Percentiles rank a stretch among this genome's conserved stretches.
Evolutionary conservation across 2,329 filamentous ascomycete genomes (phyloP).

Genomic region (Mycosphaerella sp.): DNA sequence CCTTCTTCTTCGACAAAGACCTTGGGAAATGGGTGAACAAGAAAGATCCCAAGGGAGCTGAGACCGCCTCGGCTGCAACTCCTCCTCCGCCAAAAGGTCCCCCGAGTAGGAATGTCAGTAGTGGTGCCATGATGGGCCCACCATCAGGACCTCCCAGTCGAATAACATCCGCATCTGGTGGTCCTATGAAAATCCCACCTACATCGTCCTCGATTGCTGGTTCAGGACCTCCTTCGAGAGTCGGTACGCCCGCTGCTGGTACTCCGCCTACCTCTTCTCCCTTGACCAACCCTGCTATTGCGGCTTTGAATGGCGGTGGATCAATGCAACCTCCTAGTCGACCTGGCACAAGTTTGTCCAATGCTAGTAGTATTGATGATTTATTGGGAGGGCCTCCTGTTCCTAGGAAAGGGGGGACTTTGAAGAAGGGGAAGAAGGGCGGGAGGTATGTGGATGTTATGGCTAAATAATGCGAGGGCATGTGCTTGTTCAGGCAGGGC

Average conservation of each 20-base stretch:
- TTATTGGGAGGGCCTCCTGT: slow-evolving; percentile 62
- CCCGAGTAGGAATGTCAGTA: slow-evolving; percentile 49
- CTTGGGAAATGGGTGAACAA: slow-evolving; percentile 98
- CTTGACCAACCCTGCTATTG: slow-evolving; percentile 12
- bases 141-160: slow-evolving; percentile 35
- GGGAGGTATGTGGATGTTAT: slow-evolving; percentile 94
- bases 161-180: slow-evolving; percentile 20
- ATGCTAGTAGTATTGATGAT: slow-evolving; percentile 92
- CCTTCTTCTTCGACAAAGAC: slow-evolving; percentile 92
- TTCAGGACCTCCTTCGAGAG: slow-evolving; percentile 30
- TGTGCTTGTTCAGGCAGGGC: too few relatives aligned
- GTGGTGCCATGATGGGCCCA: slow-evolving; percentile 46
- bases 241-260: slow-evolving; percentile 28
- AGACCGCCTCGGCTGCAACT: slow-evolving; percentile 50
- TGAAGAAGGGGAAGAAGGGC: slow-evolving; percentile 68
- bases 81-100: slow-evolving; percentile 67
- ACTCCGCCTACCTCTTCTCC: slow-evolving; percentile 4
- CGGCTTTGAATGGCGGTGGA: slow-evolving; percentile 21
- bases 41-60: slow-evolving; percentile 58
- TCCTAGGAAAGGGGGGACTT: slow-evolving; percentile 52
- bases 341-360: slow-evolving; percentile 76
- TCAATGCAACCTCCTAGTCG: slow-evolving; percentile 54
- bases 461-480: slow-evolving; percentile 45
- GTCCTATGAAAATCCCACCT: slow-evolving; percentile 11
- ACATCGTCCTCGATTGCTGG: slow-evolving; percentile 12